Percentiles rank a stretch among this genome's conserved stretches.
Evolutionary conservation across 2,329 filamentous ascomycete species (phyloP).

Genomic region (Orbilia ellipsospora): DNA sequence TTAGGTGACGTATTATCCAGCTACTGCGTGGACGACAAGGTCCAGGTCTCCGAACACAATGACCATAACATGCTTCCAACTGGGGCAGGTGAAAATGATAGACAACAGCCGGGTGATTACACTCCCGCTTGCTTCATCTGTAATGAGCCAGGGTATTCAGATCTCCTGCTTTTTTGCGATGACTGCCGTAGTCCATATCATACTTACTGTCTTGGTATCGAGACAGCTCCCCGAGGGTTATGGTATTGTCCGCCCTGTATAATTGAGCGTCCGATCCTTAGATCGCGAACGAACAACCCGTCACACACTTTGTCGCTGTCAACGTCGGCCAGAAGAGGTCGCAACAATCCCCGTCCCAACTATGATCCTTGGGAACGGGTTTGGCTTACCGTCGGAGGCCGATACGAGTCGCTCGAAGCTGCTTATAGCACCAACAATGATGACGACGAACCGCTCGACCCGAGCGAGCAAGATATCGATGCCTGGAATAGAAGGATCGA

Average conservation of each 20-base stretch:
- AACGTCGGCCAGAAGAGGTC: constrained; percentile 51
- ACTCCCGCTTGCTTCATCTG: constrained; percentile 85
- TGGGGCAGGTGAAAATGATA: constrained; percentile 72
- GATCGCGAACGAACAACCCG: constrained; percentile 39
- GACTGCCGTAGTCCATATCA: constrained; percentile 90
- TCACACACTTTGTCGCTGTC: constrained; percentile 15
- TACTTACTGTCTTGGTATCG: constrained; percentile 87
- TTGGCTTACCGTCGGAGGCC: constrained; percentile 64
- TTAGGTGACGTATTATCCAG: constrained; percentile 64
- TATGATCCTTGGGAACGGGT: constrained; percentile 54
- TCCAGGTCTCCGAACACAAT: constrained; percentile 90
- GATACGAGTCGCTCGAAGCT: constrained; percentile 59
- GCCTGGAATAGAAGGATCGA: constrained; percentile 53
- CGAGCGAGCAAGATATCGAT: constrained; percentile 33
- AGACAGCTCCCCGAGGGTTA: constrained; percentile 75
- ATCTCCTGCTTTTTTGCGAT: constrained; percentile 88
- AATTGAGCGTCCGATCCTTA: constrained; percentile 62
- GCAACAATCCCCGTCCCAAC: constrained; percentile 5
- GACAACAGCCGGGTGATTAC: constrained; percentile 68
- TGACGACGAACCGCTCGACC: constrained; percentile 40
- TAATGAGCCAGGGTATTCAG: constrained; percentile 80
- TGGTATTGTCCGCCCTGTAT: constrained; percentile 93
- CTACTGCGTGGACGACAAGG: constrained; percentile 80
- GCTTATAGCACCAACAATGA: constrained; percentile 28
- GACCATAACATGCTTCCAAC: constrained; percentile 78